Conservation (phyloP, 192 early-diverging fungal species). For the Irineochytrium annulatum region DNA sequence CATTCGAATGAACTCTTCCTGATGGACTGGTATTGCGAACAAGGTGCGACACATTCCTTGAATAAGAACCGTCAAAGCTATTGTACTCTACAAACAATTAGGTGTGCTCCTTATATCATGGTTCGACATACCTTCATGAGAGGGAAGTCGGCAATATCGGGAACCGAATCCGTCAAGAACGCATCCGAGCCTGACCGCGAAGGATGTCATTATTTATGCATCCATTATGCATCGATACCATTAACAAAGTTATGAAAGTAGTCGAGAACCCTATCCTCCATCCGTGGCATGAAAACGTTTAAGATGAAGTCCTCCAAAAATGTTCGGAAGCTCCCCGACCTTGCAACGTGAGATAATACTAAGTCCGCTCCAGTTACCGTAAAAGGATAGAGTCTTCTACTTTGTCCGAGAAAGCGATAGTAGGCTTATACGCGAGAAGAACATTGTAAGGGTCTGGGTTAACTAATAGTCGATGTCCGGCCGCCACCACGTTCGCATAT, state of each 20-base stretch:
- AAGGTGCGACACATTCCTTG: slow-evolving; percentile 63
- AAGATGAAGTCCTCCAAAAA: slow-evolving; percentile 77
- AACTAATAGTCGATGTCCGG: slow-evolving; percentile 64
- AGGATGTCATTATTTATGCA: slow-evolving; percentile 32
- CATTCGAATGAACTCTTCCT: slow-evolving; percentile 65
- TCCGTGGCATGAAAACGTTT: slow-evolving; percentile 77
- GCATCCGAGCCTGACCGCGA: slow-evolving; percentile 53
- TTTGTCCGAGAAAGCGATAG: slow-evolving; percentile 53
- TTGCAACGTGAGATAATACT: neutral
- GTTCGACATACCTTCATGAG: slow-evolving; percentile 56
- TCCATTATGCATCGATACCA: too few species aligned
- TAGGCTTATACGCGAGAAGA: slow-evolving; percentile 65
- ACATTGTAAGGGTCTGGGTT: slow-evolving; percentile 66
- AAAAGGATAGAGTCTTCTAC: slow-evolving; percentile 51
- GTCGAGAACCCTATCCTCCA: slow-evolving; percentile 77
- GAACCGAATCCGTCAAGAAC: slow-evolving; percentile 36
- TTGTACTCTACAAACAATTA: slow-evolving; percentile 50
- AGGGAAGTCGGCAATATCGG: slow-evolving; percentile 51
- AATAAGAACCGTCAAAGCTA: slow-evolving; percentile 54
- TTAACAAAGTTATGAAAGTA: slow-evolving; percentile 63
- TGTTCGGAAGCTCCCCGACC: slow-evolving; percentile 49
- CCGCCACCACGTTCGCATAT: slow-evolving; percentile 55
- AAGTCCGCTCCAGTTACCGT: slow-evolving; percentile 29
- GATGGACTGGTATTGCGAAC: slow-evolving; percentile 62
- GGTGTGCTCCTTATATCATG: neutral